Evolutionary conservation across 768 basidiomycete species (phyloP).

Genomic region (Mycena indigotica): DNA sequence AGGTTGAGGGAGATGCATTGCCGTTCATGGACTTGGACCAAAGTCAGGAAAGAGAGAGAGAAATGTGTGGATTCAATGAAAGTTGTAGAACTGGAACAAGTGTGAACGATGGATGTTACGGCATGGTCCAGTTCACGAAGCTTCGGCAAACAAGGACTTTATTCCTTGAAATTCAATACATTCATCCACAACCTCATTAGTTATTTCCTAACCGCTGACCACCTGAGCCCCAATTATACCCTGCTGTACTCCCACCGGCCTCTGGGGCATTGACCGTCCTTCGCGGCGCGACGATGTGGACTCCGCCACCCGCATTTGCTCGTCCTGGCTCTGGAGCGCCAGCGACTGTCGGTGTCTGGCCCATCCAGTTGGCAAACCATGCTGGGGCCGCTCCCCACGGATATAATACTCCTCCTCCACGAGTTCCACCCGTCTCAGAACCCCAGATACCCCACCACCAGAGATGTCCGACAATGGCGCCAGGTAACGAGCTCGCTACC

Average conservation of each 20-base stretch:
- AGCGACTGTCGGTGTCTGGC: slow-evolving; percentile 35
- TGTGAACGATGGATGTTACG: too few relatives aligned
- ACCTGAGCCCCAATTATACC: slow-evolving; percentile 25
- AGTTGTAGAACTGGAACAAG: too few relatives aligned
- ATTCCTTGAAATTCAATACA: too few relatives aligned
- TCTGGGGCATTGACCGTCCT: slow-evolving; percentile 15
- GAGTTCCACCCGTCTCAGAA: slow-evolving; percentile 37
- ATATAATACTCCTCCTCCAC: slow-evolving; percentile 41
- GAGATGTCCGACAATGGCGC: slow-evolving; percentile 74
- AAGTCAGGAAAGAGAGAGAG: too few relatives aligned
- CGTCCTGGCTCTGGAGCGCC: slow-evolving; percentile 28
- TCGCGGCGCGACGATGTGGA: slow-evolving; percentile 62
- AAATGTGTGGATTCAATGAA: too few relatives aligned
- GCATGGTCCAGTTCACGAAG: too few relatives aligned
- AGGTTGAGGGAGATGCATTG: too few relatives aligned
- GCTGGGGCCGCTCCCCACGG: slow-evolving; percentile 52
- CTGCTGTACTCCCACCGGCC: slow-evolving; percentile 1
- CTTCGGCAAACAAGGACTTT: too few relatives aligned
- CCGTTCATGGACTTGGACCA: too few relatives aligned
- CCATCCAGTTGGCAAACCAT: slow-evolving; percentile 59
- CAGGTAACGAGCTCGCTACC: slow-evolving; percentile 62
- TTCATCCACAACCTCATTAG: too few relatives aligned
- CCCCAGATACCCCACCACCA: slow-evolving; percentile 82
- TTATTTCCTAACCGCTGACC: slow-evolving; percentile 18
- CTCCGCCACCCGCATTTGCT: slow-evolving; percentile 47